Evolutionary conservation across 768 basidiomycete species (phyloP).

Genomic region (Podaxis sp.): DNA sequence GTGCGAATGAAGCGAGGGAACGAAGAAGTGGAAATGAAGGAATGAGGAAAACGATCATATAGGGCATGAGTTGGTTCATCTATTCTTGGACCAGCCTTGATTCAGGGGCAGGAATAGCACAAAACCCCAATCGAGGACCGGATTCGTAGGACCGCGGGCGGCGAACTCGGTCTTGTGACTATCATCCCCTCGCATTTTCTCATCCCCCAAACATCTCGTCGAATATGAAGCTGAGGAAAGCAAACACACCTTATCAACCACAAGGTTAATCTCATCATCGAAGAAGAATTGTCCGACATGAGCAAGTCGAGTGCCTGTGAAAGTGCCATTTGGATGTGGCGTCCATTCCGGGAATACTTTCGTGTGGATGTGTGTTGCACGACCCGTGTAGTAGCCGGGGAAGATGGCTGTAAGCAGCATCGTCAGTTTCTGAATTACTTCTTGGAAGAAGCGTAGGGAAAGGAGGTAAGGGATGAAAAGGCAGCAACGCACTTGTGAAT

Average conservation of each 20-base stretch:
- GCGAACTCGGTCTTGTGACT: too few relatives aligned
- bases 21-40: neutral
- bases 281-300: conserved; percentile 58
- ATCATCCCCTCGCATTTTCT: too few relatives aligned
- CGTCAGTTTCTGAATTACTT: neutral
- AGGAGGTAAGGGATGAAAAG: neutral
- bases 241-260: conserved; percentile 38
- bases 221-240: neutral
- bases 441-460: neutral
- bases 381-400: conserved; percentile 54
- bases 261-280: conserved; percentile 45
- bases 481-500: conserved; percentile 39
- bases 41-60: neutral
- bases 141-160: too few relatives aligned
- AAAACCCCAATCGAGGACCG: neutral
- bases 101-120: neutral
- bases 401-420: conserved; percentile 36
- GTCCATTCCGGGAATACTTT: conserved; percentile 52
- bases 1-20: neutral
- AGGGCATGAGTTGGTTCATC: neutral
- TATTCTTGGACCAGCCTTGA: neutral
- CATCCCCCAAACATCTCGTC: too few relatives aligned
- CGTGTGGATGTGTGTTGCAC: conserved; percentile 51
- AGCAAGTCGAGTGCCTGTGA: conserved; percentile 35
- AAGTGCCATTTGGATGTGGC: conserved; percentile 38